A percentile compares a stretch with the other conserved stretches of the same genome.
phyloP scores from a whole-genome alignment of 2,329 filamentous ascomycete species.

The Trichoderma aggressivum region DNA sequence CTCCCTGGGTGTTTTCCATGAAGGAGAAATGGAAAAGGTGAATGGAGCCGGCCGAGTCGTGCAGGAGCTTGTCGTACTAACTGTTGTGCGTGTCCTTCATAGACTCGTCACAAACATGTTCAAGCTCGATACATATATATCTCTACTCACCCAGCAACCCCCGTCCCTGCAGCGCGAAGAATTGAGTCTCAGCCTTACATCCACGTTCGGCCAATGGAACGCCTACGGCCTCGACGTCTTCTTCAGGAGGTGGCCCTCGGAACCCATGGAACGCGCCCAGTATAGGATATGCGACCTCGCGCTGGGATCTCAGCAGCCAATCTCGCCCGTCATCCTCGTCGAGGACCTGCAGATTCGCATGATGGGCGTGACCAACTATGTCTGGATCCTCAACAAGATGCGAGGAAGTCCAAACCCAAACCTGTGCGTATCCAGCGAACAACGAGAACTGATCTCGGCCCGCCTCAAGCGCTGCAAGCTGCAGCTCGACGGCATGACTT shows the following conservation, averaged over 20 bases:
- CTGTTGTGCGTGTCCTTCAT: background rate
- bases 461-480: slow-evolving; percentile 22
- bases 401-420: slow-evolving; percentile 24
- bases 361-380: slow-evolving; percentile 29
- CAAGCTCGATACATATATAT: slow-evolving; percentile 40
- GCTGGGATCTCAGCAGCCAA: slow-evolving; percentile 27
- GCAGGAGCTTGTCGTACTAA: background rate
- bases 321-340: slow-evolving; percentile 29
- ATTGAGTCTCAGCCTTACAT: slow-evolving; percentile 34
- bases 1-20: slow-evolving; percentile 33
- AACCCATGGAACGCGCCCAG: slow-evolving; percentile 32
- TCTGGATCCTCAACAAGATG: slow-evolving; percentile 32
- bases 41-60: background rate
- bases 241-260: slow-evolving; percentile 32
- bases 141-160: slow-evolving; percentile 32
- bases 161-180: slow-evolving; percentile 36
- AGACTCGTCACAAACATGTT: slow-evolving; percentile 36
- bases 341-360: slow-evolving; percentile 36
- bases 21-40: slow-evolving; percentile 38
- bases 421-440: background rate
- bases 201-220: slow-evolving; percentile 37
- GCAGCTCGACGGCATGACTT: slow-evolving; percentile 22
- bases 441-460: slow-evolving; percentile 5
- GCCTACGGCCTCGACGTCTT: slow-evolving; percentile 36
- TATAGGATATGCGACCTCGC: slow-evolving; percentile 32